Base-by-base conservation (phyloP, 345 rosid species). In the Dimocarpus longan region DNA sequence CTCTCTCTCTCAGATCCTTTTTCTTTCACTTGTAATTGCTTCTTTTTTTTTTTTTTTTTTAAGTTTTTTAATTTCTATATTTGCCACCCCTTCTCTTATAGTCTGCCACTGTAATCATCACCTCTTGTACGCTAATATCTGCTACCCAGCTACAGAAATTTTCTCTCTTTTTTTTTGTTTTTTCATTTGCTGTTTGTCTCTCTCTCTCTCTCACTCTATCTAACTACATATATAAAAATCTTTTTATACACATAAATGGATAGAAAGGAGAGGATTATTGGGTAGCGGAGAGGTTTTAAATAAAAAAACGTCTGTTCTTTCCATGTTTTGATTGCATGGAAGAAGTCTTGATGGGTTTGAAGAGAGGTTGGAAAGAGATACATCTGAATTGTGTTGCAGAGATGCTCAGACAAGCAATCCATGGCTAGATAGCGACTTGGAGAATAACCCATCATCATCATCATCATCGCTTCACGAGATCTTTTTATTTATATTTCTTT, bases 401-500 rank as follows among this genome's bases (percentile, higher is more conserved):
- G 76, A 76, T 83, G 71, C 81, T 80, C 87, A 85, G 87, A 85
- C 78, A 82, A 83, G 85, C 78, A 80, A 88, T 84, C 88, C 87
- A 84, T 83, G 86, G 83, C 77, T 80, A 80, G 92, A 90, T 82
- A 88, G 93, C 67, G 94, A 89, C 91, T 85, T 82, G 82, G 86
- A 89, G 95, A 91, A 90, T 86, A 93, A 90, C 69, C 85, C 88
- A 85, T 91, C 93, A 85, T 88, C 86, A n/a, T n/a, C n/a, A 83
- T 87, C 86, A 83, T 87, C 86, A 75, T 88, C 88, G 82, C 90
- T 84, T 85, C 91, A 85, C 86, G 90, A 88, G 89, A 85, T 86
- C 81, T 76, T 57, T 44, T 69, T 80, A 46, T 48, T 28, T 76
- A 90, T 82, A 2, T 59, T 59, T 52, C 3, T 52, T 52, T 52